Evolutionary conservation across 768 basidiomycete species (phyloP), one percentile per base, ranked within the genome.

Genomic region (Albatrellus ellisii): DNA sequence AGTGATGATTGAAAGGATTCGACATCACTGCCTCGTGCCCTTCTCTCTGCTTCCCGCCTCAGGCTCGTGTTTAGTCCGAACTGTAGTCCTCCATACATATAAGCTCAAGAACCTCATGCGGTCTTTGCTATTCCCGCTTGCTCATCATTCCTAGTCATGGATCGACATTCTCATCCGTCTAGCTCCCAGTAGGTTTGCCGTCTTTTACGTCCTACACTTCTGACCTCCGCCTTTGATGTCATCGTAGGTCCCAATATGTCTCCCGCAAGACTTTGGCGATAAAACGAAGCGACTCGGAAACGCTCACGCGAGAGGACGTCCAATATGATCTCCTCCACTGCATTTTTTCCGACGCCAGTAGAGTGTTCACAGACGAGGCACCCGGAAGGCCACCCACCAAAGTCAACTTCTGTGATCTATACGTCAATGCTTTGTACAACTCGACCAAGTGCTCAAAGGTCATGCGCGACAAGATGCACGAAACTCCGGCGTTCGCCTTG

Each of bases 391-490:
- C 65, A 2, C 54, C 65, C 21, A 53, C 61, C 27, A 75, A 70
- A 59, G 67, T 85, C 59, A 75, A 77, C 52, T 91, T 94, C 57
- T 71, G 73, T 53, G 80, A 88, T 56, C 71, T 92, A 47, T 94
- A 90, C 57, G 72, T 87, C 48, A 79, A 82, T 52, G 77, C 86
- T 7, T 59, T 90, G 48, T 79, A 79, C 61, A 75, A 77, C 58
- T 88, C 83, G 26, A 73, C 65, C 58, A 87, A 81, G 66, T 88
- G 81, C 57, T 89, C 87, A 51, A 87, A 87, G 62, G 80, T 84
- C 31, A 70, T 90, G 58, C 81, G 84, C 59, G 81, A 85, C 56
- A 89, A 89, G 61, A 85, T 92, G 78, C 61, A 77, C 39, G 83
- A 88, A 42, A 80, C 74, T 1, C 82, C 83, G 11, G 74, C 74